Evolutionary conservation across 225 moss, liverwort and hornwort species (phyloP), one percentile per base, ranked within the genome.

Genomic region (Anthoceros angustus): DNA sequence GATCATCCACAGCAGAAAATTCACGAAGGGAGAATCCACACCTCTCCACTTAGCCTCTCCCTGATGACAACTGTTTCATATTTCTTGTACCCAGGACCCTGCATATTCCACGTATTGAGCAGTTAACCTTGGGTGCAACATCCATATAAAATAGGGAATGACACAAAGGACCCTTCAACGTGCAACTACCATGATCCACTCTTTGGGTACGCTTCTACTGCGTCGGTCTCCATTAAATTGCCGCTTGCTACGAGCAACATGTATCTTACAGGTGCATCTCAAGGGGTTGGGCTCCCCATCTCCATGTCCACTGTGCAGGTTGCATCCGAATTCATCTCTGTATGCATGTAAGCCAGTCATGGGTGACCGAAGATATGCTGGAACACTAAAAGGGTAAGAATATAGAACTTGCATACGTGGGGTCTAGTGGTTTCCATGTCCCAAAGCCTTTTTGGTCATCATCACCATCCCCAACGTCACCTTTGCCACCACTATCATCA

Each of bases 41-140:
- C 55, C 55, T 55, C 55, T 23, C 55, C 55, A 55, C n/a, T 55
- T 55, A 55, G n/a, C 23, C 23, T 55, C 55, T 55, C 55, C 55
- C 14, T 55, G 55, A 55, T 55, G n/a, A 55, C 55, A 55, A 55
- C 14, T 55, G 55, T 55, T 18, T 18, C n/a, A 23, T 55, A 55
- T 23, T 55, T 55, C 23, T 55, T 55, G n/a, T 55, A 55, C 0
- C 7, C n/a, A 0, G 55, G 55, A 20, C 55, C 55, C 55, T 55
- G 55, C n/a, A 23, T 46, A 16, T 11, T 46, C 11, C 45, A 16
- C 32, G 32, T 4, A 32, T 32, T 1, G 2, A 4, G 32, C 4
- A 1, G 2, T 32, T 32, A 32, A 32, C 32, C 32, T 1, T 32
- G 32, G 32, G 32, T 32, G 32, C 32, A 32, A 32, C 32, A 32